Evolutionary conservation across 352 stramenopile genomes (phyloP), one percentile per base, ranked within the genome.

Genomic region (Globisporangium camurandrum): DNA sequence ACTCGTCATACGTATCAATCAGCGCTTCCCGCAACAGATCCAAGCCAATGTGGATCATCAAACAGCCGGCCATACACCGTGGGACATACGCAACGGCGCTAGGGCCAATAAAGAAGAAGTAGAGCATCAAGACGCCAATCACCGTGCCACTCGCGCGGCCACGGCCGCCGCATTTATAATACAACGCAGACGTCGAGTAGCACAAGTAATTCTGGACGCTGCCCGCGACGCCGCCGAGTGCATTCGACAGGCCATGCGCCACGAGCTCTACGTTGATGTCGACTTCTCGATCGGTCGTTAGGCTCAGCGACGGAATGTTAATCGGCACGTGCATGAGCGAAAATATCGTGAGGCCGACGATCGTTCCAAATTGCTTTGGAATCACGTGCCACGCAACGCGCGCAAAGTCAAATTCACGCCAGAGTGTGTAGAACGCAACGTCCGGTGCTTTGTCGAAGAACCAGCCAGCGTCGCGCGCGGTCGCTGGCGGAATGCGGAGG

Each of bases 261-360:
- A 96, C 76, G 14, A 98, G 73, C 54, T 98, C 92, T 23, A 84
- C 71, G 56, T 97, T 97, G 56, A 98, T 97, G 62, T 97, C 86
- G 43, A 78, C 75, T 59, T 98, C 89, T 31, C 76, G 75, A 59
- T 83, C 78, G 1, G 75, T 91, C 4, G 82, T 89, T 38, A 94
- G 66, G 56, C 77, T 86, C 26, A 95, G 63, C 11, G 81, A 92
- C 43, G 94, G 92, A 56, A 98, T 97, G 57, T 97, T 97, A 49
- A 98, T 97, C 0, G 93, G 93, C 33, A 97, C 93, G 64, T 97
- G 88, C 74, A 97, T 96, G 38, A 97, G 70, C 42, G 84, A 96
- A 65, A 98, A 98, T 39, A 95, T 71, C 14, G 82, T 88, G 34
- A 98, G 71, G 0, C 86, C 83, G 1, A 97, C 27, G 43, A 97